Conservation (phyloP, 305 asterid species). For the Fraxinus sp. region DNA sequence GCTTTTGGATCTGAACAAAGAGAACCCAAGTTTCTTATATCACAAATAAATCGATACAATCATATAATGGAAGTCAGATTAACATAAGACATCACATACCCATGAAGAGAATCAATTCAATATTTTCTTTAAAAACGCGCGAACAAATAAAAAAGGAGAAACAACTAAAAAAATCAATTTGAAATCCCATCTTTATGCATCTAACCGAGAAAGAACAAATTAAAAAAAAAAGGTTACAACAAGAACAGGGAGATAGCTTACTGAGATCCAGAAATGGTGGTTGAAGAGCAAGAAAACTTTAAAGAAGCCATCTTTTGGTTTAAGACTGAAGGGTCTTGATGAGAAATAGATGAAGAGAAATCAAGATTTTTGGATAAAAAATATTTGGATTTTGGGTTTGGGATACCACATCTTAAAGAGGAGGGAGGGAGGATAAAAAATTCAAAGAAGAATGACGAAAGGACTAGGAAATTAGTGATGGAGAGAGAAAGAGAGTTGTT, state of each 20-base stretch:
- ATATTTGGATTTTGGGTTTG: neutral
- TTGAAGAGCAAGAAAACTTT: slow-evolving; percentile 62
- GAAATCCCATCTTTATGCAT: neutral
- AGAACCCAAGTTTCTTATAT: neutral
- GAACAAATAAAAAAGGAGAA: neutral
- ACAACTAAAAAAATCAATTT: neutral
- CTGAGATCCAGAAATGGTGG: slow-evolving; percentile 57
- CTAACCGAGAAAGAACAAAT: neutral
- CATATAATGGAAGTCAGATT: neutral
- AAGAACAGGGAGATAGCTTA: slow-evolving; percentile 26
- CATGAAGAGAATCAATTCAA: neutral
- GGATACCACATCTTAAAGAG: neutral
- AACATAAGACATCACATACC: slow-evolving; percentile 7
- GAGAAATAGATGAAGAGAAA: slow-evolving; percentile 1
- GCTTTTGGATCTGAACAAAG: slow-evolving; percentile 24
- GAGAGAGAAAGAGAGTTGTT: neutral
- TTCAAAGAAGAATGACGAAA: neutral
- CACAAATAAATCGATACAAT: neutral
- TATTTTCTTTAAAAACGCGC: neutral
- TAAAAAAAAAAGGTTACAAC: neutral
- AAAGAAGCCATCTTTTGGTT: slow-evolving; percentile 57
- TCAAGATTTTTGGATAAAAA: slow-evolving; percentile 7
- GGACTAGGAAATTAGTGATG: neutral
- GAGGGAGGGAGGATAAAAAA: neutral
- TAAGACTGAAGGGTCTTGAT: neutral